Evolutionary conservation across 2,329 filamentous ascomycete species (phyloP).

Genomic region (Penicillium sp.): DNA sequence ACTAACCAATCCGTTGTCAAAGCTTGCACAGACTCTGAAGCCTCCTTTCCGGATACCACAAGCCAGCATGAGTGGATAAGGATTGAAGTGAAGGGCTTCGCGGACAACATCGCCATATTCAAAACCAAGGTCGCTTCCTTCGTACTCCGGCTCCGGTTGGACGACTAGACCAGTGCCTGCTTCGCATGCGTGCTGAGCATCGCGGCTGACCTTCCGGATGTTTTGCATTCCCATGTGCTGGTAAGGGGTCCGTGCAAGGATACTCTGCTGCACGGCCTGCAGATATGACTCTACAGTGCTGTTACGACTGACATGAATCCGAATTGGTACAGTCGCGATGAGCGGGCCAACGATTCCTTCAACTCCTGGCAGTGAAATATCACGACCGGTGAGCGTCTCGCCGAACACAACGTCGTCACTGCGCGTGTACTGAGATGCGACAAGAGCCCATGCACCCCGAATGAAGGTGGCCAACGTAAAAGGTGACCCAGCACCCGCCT

Average conservation of each 20-base stretch:
- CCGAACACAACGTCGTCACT: slow-evolving; percentile 54
- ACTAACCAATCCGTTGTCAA: slow-evolving; percentile 45
- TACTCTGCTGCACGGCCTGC: slow-evolving; percentile 37
- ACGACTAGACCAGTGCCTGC: slow-evolving; percentile 44
- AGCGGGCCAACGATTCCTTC: slow-evolving; percentile 55
- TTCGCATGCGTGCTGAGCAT: slow-evolving; percentile 44
- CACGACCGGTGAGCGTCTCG: slow-evolving; percentile 55
- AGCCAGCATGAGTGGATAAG: slow-evolving; percentile 55
- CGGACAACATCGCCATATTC: slow-evolving; percentile 39
- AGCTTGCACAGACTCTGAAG: slow-evolving; percentile 51
- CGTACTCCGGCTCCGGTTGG: slow-evolving; percentile 45
- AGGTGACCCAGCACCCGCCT: slow-evolving; percentile 27
- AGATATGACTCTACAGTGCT: slow-evolving; percentile 36
- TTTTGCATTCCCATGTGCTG: slow-evolving; percentile 57
- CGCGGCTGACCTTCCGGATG: slow-evolving; percentile 48
- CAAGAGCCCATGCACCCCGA: slow-evolving; percentile 54
- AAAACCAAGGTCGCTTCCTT: slow-evolving; percentile 44
- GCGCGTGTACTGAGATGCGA: slow-evolving; percentile 50
- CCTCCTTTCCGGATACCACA: slow-evolving; percentile 50
- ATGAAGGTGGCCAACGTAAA: slow-evolving; percentile 55
- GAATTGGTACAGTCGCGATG: slow-evolving; percentile 54
- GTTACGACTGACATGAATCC: slow-evolving; percentile 42
- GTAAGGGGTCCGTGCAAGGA: slow-evolving; percentile 47
- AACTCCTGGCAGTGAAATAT: slow-evolving; percentile 49
- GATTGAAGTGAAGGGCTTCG: slow-evolving; percentile 49